Conservation (phyloP, 2,329 filamentous ascomycete species). For the Penicillium griseofulvum region DNA sequence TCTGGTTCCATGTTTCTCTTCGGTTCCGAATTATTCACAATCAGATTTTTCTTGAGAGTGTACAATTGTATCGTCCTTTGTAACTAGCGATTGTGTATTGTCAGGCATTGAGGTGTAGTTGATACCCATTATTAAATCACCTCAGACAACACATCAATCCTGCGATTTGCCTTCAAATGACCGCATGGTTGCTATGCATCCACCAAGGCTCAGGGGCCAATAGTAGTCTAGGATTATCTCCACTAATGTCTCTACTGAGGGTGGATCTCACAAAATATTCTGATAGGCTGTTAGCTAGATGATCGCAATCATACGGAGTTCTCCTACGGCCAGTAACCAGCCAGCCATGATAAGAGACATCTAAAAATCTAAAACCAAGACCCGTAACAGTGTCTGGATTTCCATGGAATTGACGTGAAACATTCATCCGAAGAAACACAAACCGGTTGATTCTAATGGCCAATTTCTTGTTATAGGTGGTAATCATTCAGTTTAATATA, state of each 20-base stretch:
- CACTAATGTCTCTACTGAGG: accelerated
- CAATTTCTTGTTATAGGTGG: neutral
- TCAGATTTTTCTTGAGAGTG: neutral
- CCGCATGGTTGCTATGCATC: neutral
- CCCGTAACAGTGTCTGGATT: neutral
- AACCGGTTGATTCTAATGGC: neutral
- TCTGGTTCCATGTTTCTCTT: neutral
- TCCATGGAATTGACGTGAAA: neutral
- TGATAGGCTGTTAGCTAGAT: neutral
- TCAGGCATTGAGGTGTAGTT: too few species aligned
- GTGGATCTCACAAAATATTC: neutral
- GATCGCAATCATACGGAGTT: neutral
- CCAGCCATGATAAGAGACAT: neutral
- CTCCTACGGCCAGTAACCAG: neutral
- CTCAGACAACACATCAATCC: neutral
- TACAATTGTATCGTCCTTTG: neutral
- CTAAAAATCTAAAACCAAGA: neutral
- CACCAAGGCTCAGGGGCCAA: neutral
- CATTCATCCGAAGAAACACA: neutral
- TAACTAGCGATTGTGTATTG: accelerated
- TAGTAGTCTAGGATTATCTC: neutral
- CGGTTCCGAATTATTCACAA: neutral
- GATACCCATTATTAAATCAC: neutral
- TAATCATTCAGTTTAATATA: neutral
- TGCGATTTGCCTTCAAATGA: neutral